Evolutionary conservation across 2,329 filamentous ascomycete genomes (phyloP), one percentile per base, ranked within the genome.

Genomic region (Penicillium hordei): DNA sequence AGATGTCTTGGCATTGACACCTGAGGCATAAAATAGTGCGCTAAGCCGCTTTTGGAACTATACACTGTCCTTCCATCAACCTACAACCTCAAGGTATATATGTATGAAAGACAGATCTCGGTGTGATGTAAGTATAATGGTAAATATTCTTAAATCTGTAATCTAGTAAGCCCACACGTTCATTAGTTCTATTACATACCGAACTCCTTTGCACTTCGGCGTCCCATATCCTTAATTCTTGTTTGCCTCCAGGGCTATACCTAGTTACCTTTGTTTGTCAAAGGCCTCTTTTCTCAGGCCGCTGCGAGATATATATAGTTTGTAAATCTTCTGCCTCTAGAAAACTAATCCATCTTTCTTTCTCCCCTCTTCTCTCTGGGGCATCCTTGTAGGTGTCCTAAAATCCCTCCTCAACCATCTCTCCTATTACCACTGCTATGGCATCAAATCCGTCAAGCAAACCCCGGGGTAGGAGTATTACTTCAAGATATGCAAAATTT

Each of bases 21-120:
- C 53, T 56, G 9, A 52, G 53, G 53, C 39, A 44, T 2, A 0
- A 0, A 1, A 5, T 0, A 1, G 4, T 17, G 2, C 8, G 13
- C 53, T 56, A 56, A 42, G 6, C 53, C 10, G 31, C 15, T 39
- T 52, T 39, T 5, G 48, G 53, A 52, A 56, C 46, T 56, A 56
- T 56, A 56, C 12, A 31, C 19, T 33, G 21, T 42, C 13, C 44
- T 23, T 23, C 19, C 1, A 48, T 48, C 45, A n/a, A 23, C 31
- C 19, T 48, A 12, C 17, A 29, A 40, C 25, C 5, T 25, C 23
- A 49, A 13, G 5, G 5, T 33, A 31, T 12, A 31, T 31, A 10
- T 15, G 17, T 19, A 21, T 17, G 23, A 39, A 27, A 7, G 4
- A 27, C 9, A 33, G n/a, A 21, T 33, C 4, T 19, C n/a, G 15